Percentiles rank a stretch among this genome's conserved stretches.
phyloP scores from a whole-genome alignment of 2,329 filamentous ascomycete genomes.

The Calonectria multiphialidica region DNA sequence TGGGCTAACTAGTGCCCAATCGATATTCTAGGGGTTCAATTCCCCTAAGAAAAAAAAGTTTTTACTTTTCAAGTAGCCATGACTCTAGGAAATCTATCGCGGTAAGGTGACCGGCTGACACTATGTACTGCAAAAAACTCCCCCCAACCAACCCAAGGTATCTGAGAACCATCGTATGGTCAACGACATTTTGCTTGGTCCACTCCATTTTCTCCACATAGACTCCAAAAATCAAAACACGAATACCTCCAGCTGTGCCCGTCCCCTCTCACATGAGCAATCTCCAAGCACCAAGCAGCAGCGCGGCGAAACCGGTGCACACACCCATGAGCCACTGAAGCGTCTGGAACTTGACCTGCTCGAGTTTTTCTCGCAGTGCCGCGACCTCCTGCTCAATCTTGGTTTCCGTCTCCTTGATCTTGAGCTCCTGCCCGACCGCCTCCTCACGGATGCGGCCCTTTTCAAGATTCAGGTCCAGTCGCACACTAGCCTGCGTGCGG shows the following conservation, averaged over 20 bases:
- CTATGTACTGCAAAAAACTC: conserved; percentile 14
- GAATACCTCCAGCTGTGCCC: neutral
- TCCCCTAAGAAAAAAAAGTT: neutral
- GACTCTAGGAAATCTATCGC: conserved; percentile 38
- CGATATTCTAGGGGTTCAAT: neutral
- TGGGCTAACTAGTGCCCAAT: neutral
- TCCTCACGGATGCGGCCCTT: conserved; percentile 97
- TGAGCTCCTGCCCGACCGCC: conserved; percentile 95
- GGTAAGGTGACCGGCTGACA: conserved; percentile 32
- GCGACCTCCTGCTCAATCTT: conserved; percentile 98
- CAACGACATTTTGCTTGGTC: neutral
- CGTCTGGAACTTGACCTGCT: conserved; percentile 98
- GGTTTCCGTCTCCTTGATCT: conserved; percentile 98
- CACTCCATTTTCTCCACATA: neutral
- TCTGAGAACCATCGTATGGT: neutral
- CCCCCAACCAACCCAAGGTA: neutral
- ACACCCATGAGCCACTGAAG: conserved; percentile 98
- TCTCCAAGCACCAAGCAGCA: conserved; percentile 78
- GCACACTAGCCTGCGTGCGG: conserved; percentile 91
- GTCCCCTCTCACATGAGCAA: conserved; percentile 68
- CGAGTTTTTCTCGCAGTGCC: conserved; percentile 88
- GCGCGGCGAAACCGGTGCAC: conserved; percentile 74
- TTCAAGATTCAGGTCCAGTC: conserved; percentile 93
- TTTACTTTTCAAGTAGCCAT: conserved; percentile 21
- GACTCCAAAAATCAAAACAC: neutral